Base-by-base conservation (phyloP, 805 yeast species). In the Ogataea dorogensis region DNA sequence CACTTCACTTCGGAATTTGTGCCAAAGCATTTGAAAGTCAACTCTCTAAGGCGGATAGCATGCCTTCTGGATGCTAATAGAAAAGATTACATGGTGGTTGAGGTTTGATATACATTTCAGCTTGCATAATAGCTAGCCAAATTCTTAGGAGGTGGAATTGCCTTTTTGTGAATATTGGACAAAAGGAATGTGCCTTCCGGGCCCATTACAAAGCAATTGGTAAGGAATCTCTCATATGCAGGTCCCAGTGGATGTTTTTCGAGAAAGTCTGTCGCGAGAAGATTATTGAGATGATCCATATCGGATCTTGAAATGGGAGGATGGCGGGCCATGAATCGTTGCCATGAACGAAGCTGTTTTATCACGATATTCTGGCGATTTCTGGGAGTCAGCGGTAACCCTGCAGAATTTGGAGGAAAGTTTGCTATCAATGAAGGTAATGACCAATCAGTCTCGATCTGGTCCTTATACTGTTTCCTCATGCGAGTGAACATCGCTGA, bases 51-150 rank as follows among this genome's bases (percentile, higher is more conserved):
- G 17, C 40, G 56, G 0, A 52, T 58, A 26, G 72, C 67, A 5
- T 67, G 71, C 40, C 40, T 74, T 11, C 42, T 73, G 22, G 76
- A 71, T 43, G 44, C 52, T 7, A 50, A 64, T 17, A 65, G 54
- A 32, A 67, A 63, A 42, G 59, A 64, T 33, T 71, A 70, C 45
- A 44, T 57, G 17, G 60, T 70, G 11, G 53, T 71, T 23, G 58
- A 56, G 28, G 16, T 49, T 12, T 46, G 26, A 26, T 24, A 21
- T 28, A 28, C 12, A 28, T 28, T 24, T 24, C 12, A 26, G 22
- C 31, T 22, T 6, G 23, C 33, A 28, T 42, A 49, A 30, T 44
- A 48, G 3, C 10, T 9, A 11, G 26, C 7, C 11, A 46, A 34
- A 13, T 38, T 29, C 10, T 42, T 29, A 2, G 52, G 42, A 1